Conservation (phyloP, 2,329 filamentous ascomycete species). For the Trichoderma sp. region DNA sequence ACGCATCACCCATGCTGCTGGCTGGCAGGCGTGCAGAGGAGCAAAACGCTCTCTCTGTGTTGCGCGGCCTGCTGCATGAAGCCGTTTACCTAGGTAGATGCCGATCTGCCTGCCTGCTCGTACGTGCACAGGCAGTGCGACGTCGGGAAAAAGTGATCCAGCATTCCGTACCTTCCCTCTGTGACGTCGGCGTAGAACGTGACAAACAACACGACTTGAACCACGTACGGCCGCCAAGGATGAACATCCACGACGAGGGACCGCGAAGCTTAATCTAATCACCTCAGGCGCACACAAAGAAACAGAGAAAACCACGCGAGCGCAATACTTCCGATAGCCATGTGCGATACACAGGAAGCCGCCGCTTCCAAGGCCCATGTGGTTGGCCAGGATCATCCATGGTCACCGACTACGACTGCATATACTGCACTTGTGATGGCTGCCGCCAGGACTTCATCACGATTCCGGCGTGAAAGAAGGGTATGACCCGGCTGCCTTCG, state of each 20-base stretch:
- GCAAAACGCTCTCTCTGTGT: background rate
- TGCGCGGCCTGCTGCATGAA: conserved; percentile 11
- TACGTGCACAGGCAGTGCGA: conserved; percentile 11
- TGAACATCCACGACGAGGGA: background rate
- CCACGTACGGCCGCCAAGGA: background rate
- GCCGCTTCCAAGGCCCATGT: conserved; percentile 24
- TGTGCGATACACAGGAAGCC: conserved; percentile 16
- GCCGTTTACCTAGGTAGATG: background rate
- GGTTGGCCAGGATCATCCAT: conserved; percentile 15
- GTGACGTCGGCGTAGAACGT: conserved; percentile 20
- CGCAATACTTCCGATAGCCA: conserved; percentile 23
- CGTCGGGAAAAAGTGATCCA: conserved; percentile 21
- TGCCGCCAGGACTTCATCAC: conserved; percentile 21
- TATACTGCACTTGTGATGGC: background rate
- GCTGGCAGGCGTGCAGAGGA: background rate
- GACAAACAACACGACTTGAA: background rate
- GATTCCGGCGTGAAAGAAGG: conserved; percentile 15
- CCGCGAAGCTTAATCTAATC: background rate
- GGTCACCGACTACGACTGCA: conserved; percentile 8
- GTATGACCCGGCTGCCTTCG: conserved; percentile 18
- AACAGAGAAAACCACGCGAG: conserved; percentile 19
- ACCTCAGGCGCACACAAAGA: background rate
- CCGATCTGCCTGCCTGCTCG: background rate
- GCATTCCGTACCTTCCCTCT: conserved; percentile 28
- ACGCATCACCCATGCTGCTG: conserved; percentile 9